Conservation (phyloP, 2,329 filamentous ascomycete species). For the Paecilomyces fulvus region DNA sequence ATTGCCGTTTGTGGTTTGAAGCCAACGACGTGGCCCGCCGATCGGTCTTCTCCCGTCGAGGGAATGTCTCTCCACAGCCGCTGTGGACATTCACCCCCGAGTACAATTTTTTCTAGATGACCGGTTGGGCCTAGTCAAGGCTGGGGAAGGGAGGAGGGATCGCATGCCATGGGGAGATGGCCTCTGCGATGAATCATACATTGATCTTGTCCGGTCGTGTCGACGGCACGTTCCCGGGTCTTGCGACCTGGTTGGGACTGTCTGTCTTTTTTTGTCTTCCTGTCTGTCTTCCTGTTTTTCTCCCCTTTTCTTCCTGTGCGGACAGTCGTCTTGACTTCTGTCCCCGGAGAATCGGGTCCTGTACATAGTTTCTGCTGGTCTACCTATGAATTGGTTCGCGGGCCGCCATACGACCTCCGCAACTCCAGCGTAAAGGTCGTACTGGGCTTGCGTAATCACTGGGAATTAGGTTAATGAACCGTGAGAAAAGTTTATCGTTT, state of each 20-base stretch:
- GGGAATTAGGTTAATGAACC: not conserved
- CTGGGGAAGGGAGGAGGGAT: not conserved
- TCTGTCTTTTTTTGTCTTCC: not conserved
- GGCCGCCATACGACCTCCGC: not conserved
- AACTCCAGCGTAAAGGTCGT: not conserved
- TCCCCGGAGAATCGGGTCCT: not conserved
- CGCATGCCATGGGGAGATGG: not conserved
- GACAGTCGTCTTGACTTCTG: not conserved
- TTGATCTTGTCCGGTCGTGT: not conserved
- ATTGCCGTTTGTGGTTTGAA: not conserved
- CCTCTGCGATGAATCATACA: not conserved
- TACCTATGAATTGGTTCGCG: not conserved
- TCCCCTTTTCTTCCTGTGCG: slow-evolving; percentile 5
- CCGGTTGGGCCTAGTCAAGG: not conserved
- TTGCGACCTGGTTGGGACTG: not conserved
- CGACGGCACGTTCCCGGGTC: not conserved
- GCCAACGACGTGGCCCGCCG: not conserved
- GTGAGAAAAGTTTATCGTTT: not conserved
- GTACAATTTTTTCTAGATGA: not conserved
- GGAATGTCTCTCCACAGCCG: not conserved
- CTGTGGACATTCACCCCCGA: not conserved
- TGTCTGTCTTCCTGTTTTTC: not conserved
- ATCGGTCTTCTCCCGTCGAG: not conserved
- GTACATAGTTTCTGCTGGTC: not conserved
- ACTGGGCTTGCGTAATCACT: not conserved